Conservation (phyloP, 371 early-diverging fungal genomes). For the Mucor mucedo region DNA sequence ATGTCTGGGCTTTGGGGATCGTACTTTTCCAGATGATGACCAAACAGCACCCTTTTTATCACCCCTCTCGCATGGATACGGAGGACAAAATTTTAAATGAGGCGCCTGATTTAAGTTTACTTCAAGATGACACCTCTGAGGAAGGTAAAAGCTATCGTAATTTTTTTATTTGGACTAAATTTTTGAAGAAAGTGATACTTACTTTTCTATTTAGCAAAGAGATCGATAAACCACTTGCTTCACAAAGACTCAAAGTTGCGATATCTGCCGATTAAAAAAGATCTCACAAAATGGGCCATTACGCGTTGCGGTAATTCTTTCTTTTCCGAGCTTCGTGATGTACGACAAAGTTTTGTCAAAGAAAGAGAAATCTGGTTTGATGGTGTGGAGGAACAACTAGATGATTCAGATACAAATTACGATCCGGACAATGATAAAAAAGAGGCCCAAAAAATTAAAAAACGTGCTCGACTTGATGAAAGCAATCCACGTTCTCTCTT, state of each 20-base stretch:
- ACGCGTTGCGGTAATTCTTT: not conserved
- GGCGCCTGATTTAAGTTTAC: not conserved
- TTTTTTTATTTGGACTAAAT: too few relatives aligned
- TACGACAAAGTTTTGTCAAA: not conserved
- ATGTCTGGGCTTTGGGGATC: conserved; percentile 11
- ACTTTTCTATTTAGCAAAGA: not conserved
- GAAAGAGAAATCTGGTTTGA: conserved; percentile 4
- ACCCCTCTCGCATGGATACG: not conserved
- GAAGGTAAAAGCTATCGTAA: not conserved
- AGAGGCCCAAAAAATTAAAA: too few relatives aligned
- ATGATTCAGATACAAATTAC: too few relatives aligned
- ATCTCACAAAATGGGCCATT: not conserved
- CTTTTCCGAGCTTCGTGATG: not conserved
- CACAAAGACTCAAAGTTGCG: not conserved
- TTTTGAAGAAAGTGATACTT: not conserved
- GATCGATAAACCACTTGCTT: not conserved
- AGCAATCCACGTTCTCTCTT: too few relatives aligned
- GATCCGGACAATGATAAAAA: too few relatives aligned
- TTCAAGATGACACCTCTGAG: not conserved
- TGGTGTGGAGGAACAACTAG: not conserved
- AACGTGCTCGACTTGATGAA: too few relatives aligned
- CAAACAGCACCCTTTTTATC: not conserved
- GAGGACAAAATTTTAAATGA: not conserved
- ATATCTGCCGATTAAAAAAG: not conserved
- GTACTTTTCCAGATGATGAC: conserved; percentile 2